Evolutionary conservation across 257 asterid species (phyloP), one percentile per base, ranked within the genome.

Genomic region (Eucommia ulmoides): DNA sequence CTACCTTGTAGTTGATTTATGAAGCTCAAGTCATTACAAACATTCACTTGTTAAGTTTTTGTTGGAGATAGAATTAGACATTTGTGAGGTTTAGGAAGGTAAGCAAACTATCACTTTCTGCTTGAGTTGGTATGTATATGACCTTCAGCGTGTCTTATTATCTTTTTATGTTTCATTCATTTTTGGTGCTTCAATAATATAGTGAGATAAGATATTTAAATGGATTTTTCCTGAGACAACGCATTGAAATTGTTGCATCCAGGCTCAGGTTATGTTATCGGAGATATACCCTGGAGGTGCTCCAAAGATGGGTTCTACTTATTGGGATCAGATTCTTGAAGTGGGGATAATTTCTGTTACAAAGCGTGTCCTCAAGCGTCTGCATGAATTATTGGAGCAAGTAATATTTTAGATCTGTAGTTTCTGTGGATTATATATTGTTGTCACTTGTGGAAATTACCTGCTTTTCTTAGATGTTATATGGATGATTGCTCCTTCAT

Each of bases 241-340:
- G 33, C 46, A 48, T 58, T 56, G 56, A 50, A 22, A 22, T 64
- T 64, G 63, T 65, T 45, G 63, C 57, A 29, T 66, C 74, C 65
- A 89, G 98, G 98, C 96, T 38, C 94, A 89, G 58, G 67, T 77
- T 69, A 76, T 85, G 83, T 88, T 89, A 60, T 85, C 94, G 49
- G 94, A 89, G 78, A 89, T 89, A 64, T 82, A 80, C 73, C 96
- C 96, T 60, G 98, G 98, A 25, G 76, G 67, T 71, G 69, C 85
- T 70, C 83, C 95, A 20, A 85, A 78, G 85, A 59, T 51, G 53
- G 98, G 96, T 50, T 66, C 94, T 56, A 77, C 81, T 59, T 85
- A 89, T 56, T 89, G 98, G 98, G 94, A 89, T 76, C 98, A 89
- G 74, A 74, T 89, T 68, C 79, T 56, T 49, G 98, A 89, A 67